phyloP scores from a whole-genome alignment of 176 grass and related monocot species.

The Juncus effusus region DNA sequence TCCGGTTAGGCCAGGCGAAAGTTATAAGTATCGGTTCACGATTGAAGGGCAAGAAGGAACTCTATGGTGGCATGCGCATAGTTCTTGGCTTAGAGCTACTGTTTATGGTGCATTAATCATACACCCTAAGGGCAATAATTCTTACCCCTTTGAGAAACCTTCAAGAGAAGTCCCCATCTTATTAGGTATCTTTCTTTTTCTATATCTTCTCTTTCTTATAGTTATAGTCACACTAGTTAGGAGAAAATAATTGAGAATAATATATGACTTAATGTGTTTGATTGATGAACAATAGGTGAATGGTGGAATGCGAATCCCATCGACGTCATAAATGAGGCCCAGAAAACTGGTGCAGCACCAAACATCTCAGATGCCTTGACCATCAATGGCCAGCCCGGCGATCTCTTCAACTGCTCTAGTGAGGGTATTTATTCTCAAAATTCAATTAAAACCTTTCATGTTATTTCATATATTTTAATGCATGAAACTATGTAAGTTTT shows the following conservation, averaged over 20 bases:
- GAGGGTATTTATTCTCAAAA: conserved; percentile 29
- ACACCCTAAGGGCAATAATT: conserved; percentile 36
- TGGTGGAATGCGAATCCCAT: conserved; percentile 83
- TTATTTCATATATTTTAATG: not conserved
- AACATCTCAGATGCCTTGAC: conserved; percentile 82
- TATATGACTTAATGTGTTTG: not conserved
- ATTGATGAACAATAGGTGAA: conserved; percentile 38
- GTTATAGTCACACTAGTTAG: not conserved
- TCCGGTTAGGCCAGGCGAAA: conserved; percentile 61
- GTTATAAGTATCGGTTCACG: conserved; percentile 71
- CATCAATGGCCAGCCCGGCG: conserved; percentile 80
- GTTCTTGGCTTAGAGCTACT: conserved; percentile 77
- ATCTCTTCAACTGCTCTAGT: conserved; percentile 61
- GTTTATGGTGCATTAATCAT: conserved; percentile 74
- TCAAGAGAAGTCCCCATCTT: conserved; percentile 46
- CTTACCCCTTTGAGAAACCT: conserved; percentile 64
- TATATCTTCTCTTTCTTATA: too few species aligned
- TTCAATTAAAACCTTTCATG: not conserved
- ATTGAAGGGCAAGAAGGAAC: conserved; percentile 66
- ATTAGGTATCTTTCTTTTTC: conserved; percentile 34
- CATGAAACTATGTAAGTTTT: not conserved
- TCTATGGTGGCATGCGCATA: conserved; percentile 91
- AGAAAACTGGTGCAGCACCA: conserved; percentile 49
- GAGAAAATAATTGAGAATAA: conserved; percentile 2
- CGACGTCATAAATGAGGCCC: conserved; percentile 56